phyloP scores from a whole-genome alignment of 495 filamentous ascomycete species.

The Acidiella bohemica region DNA sequence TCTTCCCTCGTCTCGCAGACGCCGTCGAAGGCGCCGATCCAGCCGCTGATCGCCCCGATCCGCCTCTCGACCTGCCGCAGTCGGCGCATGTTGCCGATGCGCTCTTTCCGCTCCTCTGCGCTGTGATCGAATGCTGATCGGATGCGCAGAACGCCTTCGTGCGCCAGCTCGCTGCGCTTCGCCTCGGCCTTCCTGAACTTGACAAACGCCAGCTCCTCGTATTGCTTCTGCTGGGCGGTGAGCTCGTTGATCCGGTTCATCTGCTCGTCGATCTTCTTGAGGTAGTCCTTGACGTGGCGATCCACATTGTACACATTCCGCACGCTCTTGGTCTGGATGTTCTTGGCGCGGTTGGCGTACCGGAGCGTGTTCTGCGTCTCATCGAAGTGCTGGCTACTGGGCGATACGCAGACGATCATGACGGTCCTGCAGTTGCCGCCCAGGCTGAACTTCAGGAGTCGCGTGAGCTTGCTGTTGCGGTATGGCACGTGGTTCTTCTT shows the following conservation, averaged over 20 bases:
- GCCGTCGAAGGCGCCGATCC: conserved; percentile 84
- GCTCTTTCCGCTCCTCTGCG: conserved; percentile 62
- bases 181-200: conserved; percentile 82
- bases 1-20: conserved; percentile 54
- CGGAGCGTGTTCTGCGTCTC: conserved; percentile 97
- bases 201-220: conserved; percentile 69
- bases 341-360: conserved; percentile 96
- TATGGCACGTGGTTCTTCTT: conserved; percentile 95
- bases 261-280: conserved; percentile 96
- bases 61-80: conserved; percentile 70
- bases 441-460: conserved; percentile 89
- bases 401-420: conserved; percentile 98
- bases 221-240: conserved; percentile 79
- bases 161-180: conserved; percentile 64
- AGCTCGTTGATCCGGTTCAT: conserved; percentile 87
- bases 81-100: conserved; percentile 65
- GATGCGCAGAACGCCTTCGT: conserved; percentile 70
- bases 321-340: conserved; percentile 98
- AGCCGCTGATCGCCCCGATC: conserved; percentile 69
- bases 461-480: conserved; percentile 92
- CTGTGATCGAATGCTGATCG: conserved; percentile 76
- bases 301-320: conserved; percentile 99
- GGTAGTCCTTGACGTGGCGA: conserved; percentile 93
- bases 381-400: conserved; percentile 92
- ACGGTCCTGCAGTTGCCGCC: conserved; percentile 98